These are phyloP conservation scores for Xylariaceae sp. DNA, from an alignment of 2,329 filamentous ascomycete genomes.

Conservation along the genomic window DNA sequence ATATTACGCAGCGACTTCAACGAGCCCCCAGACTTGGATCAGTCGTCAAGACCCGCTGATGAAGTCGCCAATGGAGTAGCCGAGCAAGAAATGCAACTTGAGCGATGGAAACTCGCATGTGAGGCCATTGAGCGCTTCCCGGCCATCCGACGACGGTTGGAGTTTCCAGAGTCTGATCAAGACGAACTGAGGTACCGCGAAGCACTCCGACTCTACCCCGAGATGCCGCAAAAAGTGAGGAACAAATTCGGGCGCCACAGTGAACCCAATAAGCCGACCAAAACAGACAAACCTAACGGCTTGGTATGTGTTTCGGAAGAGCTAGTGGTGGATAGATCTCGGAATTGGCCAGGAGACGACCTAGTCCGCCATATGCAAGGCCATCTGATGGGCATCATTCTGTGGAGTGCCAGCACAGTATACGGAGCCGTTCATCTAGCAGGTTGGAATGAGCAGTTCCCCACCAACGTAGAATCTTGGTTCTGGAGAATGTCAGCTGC, in stretches of 20 bases:
- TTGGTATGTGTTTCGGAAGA: neutral
- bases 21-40: too few species aligned
- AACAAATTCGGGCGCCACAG: neutral
- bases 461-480: constrained; percentile 24
- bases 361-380: constrained; percentile 10
- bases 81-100: neutral
- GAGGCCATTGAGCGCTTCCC: neutral
- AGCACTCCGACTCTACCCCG: constrained; percentile 1
- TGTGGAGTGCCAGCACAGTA: constrained; percentile 6
- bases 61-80: too few species aligned
- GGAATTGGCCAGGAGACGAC: constrained; percentile 14
- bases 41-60: neutral
- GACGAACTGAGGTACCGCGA: constrained; percentile 1
- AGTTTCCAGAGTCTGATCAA: neutral
- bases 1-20: too few species aligned
- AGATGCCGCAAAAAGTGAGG: constrained; percentile 1
- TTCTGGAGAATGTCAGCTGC: constrained; percentile 27
- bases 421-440: constrained; percentile 25
- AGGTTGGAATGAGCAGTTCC: constrained; percentile 35
- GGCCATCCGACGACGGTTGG: neutral
- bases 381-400: constrained; percentile 8
- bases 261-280: constrained; percentile 1
- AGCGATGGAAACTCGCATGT: constrained; percentile 1
- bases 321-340: constrained; percentile 4
- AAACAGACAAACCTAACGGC: neutral